These are phyloP conservation scores for Alternaria ventricosa DNA, from an alignment of 2,329 filamentous ascomycete genomes.

Conservation along the genomic window DNA sequence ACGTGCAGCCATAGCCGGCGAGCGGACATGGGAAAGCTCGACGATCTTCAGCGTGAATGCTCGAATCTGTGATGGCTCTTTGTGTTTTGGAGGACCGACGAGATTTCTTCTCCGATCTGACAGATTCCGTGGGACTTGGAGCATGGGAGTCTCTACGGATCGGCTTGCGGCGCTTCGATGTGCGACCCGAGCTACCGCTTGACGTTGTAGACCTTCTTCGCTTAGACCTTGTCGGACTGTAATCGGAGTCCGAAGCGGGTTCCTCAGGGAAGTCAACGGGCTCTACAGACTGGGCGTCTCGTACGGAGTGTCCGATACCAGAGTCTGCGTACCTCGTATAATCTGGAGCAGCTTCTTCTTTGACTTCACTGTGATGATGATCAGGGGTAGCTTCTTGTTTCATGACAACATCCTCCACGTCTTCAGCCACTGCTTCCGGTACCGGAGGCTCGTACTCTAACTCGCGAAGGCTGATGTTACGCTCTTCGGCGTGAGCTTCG, in stretches of 20 bases:
- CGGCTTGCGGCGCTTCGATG: conserved; percentile 25
- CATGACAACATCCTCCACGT: conserved; percentile 28
- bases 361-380: conserved; percentile 20
- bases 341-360: conserved; percentile 19
- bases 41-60: conserved; percentile 19
- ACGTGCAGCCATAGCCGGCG: conserved; percentile 74
- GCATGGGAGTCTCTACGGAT: conserved; percentile 29
- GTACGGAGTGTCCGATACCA: conserved; percentile 33
- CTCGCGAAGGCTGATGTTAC: conserved; percentile 38
- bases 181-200: conserved; percentile 23
- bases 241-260: conserved; percentile 45
- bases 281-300: conserved; percentile 48
- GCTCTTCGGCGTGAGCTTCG: conserved; percentile 15
- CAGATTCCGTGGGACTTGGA: conserved; percentile 9
- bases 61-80: conserved; percentile 14
- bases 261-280: conserved; percentile 38
- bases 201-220: conserved; percentile 38
- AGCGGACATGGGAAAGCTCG: conserved; percentile 80
- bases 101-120: conserved; percentile 26
- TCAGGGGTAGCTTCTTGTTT: conserved; percentile 33
- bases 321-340: conserved; percentile 35
- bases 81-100: conserved; percentile 18
- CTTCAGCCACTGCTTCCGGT: conserved; percentile 31
- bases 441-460: conserved; percentile 42
- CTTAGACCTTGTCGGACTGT: conserved; percentile 35